Conservation (phyloP, 352 stramenopile genomes). For the Phytophthora europaea region DNA sequence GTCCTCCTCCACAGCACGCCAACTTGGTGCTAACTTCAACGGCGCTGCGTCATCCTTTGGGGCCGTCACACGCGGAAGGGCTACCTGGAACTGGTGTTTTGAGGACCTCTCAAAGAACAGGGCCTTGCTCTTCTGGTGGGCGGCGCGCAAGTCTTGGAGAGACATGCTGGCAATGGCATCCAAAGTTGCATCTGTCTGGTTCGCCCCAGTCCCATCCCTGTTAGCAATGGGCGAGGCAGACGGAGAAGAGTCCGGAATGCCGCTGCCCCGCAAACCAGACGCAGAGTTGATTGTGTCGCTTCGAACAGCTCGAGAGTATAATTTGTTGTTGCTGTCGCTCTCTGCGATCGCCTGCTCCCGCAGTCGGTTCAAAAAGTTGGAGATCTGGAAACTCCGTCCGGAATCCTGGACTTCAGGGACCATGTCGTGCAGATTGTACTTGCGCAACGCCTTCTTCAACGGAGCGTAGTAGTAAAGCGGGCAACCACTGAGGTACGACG, state of each 20-base stretch:
- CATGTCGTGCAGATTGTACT: slow-evolving; percentile 92
- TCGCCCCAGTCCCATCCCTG: slow-evolving; percentile 34
- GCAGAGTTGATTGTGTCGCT: slow-evolving; percentile 25
- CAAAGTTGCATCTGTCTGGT: slow-evolving; percentile 43
- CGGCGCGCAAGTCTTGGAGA: slow-evolving; percentile 61
- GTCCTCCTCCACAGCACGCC: slow-evolving; percentile 73
- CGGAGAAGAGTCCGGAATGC: slow-evolving; percentile 49
- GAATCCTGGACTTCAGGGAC: slow-evolving; percentile 86
- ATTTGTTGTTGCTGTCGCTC: slow-evolving; percentile 85
- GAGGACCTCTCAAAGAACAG: slow-evolving; percentile 63
- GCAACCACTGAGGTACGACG: slow-evolving; percentile 77
- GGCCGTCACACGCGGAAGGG: slow-evolving; percentile 38
- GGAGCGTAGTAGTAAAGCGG: slow-evolving; percentile 87
- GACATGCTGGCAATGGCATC: slow-evolving; percentile 77
- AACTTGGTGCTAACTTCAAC: slow-evolving; percentile 69
- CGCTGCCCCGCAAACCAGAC: slow-evolving; percentile 20
- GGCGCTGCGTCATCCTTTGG: slow-evolving; percentile 27
- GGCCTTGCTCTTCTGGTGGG: slow-evolving; percentile 61
- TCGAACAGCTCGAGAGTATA: slow-evolving; percentile 59
- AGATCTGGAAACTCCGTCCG: slow-evolving; percentile 87
- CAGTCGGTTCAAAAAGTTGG: slow-evolving; percentile 77
- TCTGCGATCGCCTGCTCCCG: slow-evolving; percentile 80
- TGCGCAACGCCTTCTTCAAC: slow-evolving; percentile 85
- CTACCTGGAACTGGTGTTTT: slow-evolving; percentile 50
- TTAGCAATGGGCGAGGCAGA: slow-evolving; percentile 44